phyloP scores from a whole-genome alignment of 345 rosid genomes.

The Cardamine occulta region DNA sequence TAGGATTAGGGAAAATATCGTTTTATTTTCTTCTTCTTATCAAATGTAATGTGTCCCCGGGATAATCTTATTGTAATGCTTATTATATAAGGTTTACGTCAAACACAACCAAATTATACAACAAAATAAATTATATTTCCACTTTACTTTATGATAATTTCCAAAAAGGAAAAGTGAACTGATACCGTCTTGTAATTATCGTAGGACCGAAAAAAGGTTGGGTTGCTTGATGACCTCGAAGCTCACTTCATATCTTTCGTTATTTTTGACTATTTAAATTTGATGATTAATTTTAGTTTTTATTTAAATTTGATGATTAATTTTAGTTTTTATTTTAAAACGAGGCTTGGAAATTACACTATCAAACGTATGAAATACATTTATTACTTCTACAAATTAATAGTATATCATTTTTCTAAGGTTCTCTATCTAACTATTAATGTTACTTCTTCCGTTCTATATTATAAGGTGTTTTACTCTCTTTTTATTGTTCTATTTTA shows the following conservation, averaged over 20 bases:
- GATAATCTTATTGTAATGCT: constrained; percentile 39
- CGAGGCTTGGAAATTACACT: not conserved
- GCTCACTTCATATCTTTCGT: not conserved
- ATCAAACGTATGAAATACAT: not conserved
- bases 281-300: not conserved
- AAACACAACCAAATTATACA: constrained; percentile 28
- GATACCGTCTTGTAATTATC: constrained; percentile 38
- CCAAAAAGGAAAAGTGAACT: constrained; percentile 32
- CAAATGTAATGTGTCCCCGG: constrained; percentile 16
- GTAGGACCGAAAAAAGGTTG: constrained; percentile 22
- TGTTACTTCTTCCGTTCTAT: not conserved
- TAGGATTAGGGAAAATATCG: constrained; percentile 38
- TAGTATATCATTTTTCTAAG: not conserved
- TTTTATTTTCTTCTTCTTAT: constrained; percentile 31
- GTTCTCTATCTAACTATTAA: constrained; percentile 2
- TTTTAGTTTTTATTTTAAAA: not conserved
- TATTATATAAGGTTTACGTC: constrained; percentile 23
- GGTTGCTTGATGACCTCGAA: constrained; percentile 33
- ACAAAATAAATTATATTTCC: not conserved
- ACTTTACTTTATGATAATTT: constrained; percentile 25
- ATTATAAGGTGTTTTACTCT: too few species aligned
- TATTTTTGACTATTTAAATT: constrained; percentile 3
- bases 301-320: not conserved
- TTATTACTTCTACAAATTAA: not conserved
- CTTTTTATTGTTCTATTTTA: too few species aligned